Evolutionary conservation across 1,139 yeast species (phyloP).

Genomic region (Hyphopichia fennica): DNA sequence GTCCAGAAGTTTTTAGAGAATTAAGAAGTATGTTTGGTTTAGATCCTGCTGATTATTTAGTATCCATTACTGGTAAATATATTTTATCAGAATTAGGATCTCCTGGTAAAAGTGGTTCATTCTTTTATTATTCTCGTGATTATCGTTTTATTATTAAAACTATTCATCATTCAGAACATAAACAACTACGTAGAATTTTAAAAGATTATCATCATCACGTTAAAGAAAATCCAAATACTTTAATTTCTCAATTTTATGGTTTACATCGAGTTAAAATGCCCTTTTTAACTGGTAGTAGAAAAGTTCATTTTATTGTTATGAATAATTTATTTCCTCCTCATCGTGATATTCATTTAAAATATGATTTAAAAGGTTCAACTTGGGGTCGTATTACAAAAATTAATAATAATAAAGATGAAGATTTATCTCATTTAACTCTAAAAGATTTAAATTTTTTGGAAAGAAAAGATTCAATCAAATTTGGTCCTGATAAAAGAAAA

Average conservation of each 20-base stretch:
- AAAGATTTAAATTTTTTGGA: conserved; percentile 92
- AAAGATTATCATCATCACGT: conserved; percentile 82
- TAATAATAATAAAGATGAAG: conserved; percentile 13
- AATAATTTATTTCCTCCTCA: conserved; percentile 96
- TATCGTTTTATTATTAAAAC: conserved; percentile 94
- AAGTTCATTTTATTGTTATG: conserved; percentile 94
- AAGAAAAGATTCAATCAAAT: conserved; percentile 55
- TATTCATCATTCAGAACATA: conserved; percentile 90
- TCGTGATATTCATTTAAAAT: conserved; percentile 80
- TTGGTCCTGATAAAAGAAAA: conserved; percentile 69
- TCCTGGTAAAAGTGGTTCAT: conserved; percentile 96
- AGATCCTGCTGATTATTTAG: conserved; percentile 94
- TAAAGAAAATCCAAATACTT: conserved; percentile 79
- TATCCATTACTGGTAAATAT: conserved; percentile 89
- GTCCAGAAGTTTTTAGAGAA: conserved; percentile 92
- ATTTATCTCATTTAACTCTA: conserved; percentile 45
- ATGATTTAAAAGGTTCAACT: conserved; percentile 91
- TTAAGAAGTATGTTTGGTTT: conserved; percentile 76
- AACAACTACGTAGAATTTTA: conserved; percentile 71
- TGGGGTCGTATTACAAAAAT: conserved; percentile 70
- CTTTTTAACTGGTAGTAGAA: conserved; percentile 57
- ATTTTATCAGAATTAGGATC: conserved; percentile 90
- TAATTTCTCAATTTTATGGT: conserved; percentile 92
- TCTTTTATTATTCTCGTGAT: conserved; percentile 92
- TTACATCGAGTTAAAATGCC: conserved; percentile 92